Evolutionary conservation across 2,329 filamentous ascomycete genomes (phyloP).

Genomic region (Plectosphaerella plurivora): DNA sequence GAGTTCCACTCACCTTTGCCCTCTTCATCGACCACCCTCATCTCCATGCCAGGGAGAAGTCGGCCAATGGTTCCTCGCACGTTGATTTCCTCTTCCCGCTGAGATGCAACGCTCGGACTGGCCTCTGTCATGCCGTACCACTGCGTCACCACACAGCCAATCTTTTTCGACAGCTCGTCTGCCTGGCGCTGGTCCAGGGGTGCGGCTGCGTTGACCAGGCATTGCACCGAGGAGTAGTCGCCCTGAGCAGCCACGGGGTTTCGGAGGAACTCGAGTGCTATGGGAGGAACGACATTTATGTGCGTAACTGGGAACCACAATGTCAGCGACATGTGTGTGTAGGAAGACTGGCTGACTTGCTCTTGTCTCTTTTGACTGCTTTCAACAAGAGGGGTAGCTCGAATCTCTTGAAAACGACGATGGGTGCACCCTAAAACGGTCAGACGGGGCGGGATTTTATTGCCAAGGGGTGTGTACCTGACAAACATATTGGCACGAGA

Average conservation of each 20-base stretch:
- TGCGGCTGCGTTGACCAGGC: slow-evolving; percentile 15
- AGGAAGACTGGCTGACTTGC: not conserved
- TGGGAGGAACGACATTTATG: slow-evolving; percentile 8
- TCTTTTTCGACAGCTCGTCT: slow-evolving; percentile 3
- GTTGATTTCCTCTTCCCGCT: slow-evolving; percentile 4
- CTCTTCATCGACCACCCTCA: slow-evolving; percentile 6
- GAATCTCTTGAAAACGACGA: slow-evolving; percentile 8
- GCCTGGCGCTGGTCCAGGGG: slow-evolving; percentile 9
- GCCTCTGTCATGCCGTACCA: slow-evolving; percentile 14
- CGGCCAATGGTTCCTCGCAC: slow-evolving; percentile 4
- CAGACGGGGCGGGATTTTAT: not conserved
- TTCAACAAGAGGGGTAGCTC: slow-evolving; percentile 1
- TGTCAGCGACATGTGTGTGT: not conserved
- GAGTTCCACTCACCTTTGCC: slow-evolving; percentile 1
- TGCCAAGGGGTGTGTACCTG: not conserved
- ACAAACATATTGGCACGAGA: slow-evolving; percentile 7
- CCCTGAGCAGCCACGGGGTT: slow-evolving; percentile 1
- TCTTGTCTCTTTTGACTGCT: slow-evolving; percentile 4
- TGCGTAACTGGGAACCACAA: slow-evolving; percentile 5
- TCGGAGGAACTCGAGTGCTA: slow-evolving; percentile 7
- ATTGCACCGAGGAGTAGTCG: slow-evolving; percentile 10
- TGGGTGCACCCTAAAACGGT: slow-evolving; percentile 6
- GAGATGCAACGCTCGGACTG: slow-evolving; percentile 8
- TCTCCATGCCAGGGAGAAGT: slow-evolving; percentile 5
- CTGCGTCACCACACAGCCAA: slow-evolving; percentile 9